These are phyloP conservation scores for Bathelium albidoporum DNA, from an alignment of 495 filamentous ascomycete species.

Conservation along the genomic window DNA sequence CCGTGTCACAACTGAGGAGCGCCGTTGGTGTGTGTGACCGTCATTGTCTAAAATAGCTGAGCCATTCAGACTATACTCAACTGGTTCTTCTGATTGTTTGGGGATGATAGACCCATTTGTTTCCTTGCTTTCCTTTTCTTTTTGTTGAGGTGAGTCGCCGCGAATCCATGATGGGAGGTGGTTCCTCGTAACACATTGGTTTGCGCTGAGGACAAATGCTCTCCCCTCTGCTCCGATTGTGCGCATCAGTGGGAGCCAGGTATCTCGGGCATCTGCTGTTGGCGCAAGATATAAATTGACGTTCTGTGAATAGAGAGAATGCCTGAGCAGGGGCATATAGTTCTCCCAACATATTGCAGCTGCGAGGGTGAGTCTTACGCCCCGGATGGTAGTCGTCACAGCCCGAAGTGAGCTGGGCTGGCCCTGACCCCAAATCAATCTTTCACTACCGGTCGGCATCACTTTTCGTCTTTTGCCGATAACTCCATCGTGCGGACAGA, in stretches of 20 bases:
- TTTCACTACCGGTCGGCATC: conserved; percentile 81
- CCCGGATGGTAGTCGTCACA: conserved; percentile 67
- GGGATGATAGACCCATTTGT: neutral
- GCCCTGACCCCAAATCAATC: conserved; percentile 84
- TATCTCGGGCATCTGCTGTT: conserved; percentile 75
- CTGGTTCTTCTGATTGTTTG: neutral
- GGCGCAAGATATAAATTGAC: conserved; percentile 89
- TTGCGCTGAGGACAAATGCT: conserved; percentile 77
- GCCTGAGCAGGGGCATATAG: conserved; percentile 81
- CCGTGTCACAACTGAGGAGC: conserved; percentile 31
- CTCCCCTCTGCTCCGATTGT: conserved; percentile 74
- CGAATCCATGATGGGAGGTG: conserved; percentile 50
- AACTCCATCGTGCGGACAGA: conserved; percentile 60
- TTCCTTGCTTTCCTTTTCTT: neutral
- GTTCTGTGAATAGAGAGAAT: conserved; percentile 78
- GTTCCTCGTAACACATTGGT: conserved; percentile 60
- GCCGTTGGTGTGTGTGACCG: conserved; percentile 2
- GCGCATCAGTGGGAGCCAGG: conserved; percentile 73
- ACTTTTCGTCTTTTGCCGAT: conserved; percentile 89
- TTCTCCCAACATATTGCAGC: conserved; percentile 97
- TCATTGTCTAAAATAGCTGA: neutral
- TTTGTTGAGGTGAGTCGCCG: conserved; percentile 7
- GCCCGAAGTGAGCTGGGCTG: conserved; percentile 70
- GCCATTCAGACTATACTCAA: neutral
- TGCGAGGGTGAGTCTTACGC: conserved; percentile 65